These are phyloP conservation scores for Penicillium paxilli DNA, from an alignment of 495 filamentous ascomycete species.

Conservation along the genomic window DNA sequence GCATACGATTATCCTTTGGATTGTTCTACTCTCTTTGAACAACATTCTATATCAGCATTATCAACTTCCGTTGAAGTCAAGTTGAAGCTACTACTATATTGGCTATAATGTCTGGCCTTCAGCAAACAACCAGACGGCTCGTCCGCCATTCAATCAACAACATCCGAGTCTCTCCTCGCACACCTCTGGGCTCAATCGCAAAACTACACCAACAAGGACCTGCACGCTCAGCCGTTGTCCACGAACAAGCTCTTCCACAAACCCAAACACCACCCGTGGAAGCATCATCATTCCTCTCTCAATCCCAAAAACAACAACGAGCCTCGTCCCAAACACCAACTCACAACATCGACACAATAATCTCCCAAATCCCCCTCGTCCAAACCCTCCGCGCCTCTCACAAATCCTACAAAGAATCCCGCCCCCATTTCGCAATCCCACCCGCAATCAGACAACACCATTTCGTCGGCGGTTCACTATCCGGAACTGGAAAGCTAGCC, in stretches of 20 bases:
- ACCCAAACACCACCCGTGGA: conserved; percentile 12
- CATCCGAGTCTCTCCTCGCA: neutral
- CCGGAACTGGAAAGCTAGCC: conserved; percentile 69
- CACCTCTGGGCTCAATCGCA: conserved; percentile 2
- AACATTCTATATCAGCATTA: neutral
- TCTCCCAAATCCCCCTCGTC: conserved; percentile 70
- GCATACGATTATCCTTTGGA: neutral
- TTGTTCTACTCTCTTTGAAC: neutral
- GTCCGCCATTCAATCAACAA: conserved; percentile 10
- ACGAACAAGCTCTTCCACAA: conserved; percentile 28
- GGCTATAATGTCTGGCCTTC: conserved; percentile 9
- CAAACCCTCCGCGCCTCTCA: conserved; percentile 62
- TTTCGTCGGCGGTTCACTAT: conserved; percentile 50
- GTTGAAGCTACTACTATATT: no score
- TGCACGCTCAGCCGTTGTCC: conserved; percentile 26
- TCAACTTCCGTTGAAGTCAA: no score
- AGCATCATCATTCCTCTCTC: conserved; percentile 6
- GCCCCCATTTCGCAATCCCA: conserved; percentile 55
- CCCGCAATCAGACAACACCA: conserved; percentile 29
- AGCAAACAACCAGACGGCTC: conserved; percentile 8
- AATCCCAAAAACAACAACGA: neutral
- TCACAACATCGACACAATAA: conserved; percentile 56
- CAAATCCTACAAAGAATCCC: conserved; percentile 63
- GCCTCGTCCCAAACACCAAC: neutral
- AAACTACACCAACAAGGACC: conserved; percentile 28